Base-by-base conservation (phyloP, 139 green algal genomes). In the Picochlorum sp. region DNA sequence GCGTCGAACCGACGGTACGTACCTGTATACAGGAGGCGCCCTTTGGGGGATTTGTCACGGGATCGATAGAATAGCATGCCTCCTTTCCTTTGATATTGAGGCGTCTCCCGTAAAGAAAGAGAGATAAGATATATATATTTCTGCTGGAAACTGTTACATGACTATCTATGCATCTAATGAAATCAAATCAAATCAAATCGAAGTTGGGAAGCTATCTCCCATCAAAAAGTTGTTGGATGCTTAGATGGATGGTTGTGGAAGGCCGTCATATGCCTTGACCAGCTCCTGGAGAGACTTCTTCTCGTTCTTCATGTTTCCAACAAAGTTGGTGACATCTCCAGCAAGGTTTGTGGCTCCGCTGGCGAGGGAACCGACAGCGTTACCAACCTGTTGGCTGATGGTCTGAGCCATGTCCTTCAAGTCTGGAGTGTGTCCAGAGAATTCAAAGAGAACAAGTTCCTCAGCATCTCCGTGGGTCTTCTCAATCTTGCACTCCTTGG, bases 381-480 rank as follows among this genome's bases (percentile, higher is more conserved):
- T 41, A 26, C 21, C 14, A 20, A 65, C 18, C 20, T 59, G 13
- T 0, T 26, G 13, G 15, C 13, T n/a, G 16, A 56, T 60, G 49
- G 51, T 38, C 26, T 65, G 66, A 38, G 34, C 63, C 16, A 79
- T 41, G 11, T 34, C 2, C 47, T 66, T 71, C 20, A 66, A 50
- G 41, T 47, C 55, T 18, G 50, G 58, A 18, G 61, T 4, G 9
- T 49, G 37, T 37, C 71, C 71, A 45, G 73, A 65, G 30, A 78
- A 78, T 24, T 63, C 51, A 47, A 63, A 78, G 21, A 78, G 71
- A 38, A 78, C 65, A 59, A 68, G 62, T 57, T 72, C 49, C 11
- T 54, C 16, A 6, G 13, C 4, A 44, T 73, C 65, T 21, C 71
- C 71, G 64, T 72, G 67, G 26, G 26, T 37, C 54, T 78, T 73